phyloP scores from a whole-genome alignment of 2,329 filamentous ascomycete genomes.

The Fusarium miscanthi region DNA sequence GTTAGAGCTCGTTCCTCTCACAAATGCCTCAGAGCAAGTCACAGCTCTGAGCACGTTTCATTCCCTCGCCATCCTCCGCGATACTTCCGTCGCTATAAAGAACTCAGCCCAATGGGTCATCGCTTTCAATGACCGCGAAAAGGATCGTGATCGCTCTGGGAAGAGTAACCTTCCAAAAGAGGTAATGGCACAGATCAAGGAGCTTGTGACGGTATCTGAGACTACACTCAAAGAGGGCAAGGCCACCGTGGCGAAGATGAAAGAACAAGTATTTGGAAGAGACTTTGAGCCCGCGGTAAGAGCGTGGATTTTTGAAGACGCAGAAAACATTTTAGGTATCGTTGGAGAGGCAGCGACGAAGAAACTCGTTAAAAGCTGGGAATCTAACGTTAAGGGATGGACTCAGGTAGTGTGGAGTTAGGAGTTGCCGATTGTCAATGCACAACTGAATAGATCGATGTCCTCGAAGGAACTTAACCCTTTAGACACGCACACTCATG shows the following conservation, averaged over 20 bases:
- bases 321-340: constrained; percentile 35
- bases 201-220: constrained; percentile 47
- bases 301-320: constrained; percentile 47
- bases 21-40: constrained; percentile 33
- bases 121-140: constrained; percentile 52
- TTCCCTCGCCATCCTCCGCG: constrained; percentile 52
- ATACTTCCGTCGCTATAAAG: constrained; percentile 51
- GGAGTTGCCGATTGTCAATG: background rate
- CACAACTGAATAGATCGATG: background rate
- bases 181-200: constrained; percentile 49
- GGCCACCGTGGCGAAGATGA: constrained; percentile 44
- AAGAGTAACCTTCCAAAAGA: constrained; percentile 54
- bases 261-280: constrained; percentile 44
- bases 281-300: constrained; percentile 45
- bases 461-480: background rate
- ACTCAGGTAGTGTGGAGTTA: constrained; percentile 50
- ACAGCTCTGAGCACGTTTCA: constrained; percentile 51
- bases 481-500: background rate
- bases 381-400: constrained; percentile 51
- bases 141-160: constrained; percentile 54
- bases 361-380: constrained; percentile 50
- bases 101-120: constrained; percentile 50
- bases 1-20: constrained; percentile 21
- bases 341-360: constrained; percentile 43
- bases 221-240: constrained; percentile 50